Evolutionary conservation across 768 basidiomycete species (phyloP), one percentile per base, ranked within the genome.

Genomic region (Suillus cothurnatus): DNA sequence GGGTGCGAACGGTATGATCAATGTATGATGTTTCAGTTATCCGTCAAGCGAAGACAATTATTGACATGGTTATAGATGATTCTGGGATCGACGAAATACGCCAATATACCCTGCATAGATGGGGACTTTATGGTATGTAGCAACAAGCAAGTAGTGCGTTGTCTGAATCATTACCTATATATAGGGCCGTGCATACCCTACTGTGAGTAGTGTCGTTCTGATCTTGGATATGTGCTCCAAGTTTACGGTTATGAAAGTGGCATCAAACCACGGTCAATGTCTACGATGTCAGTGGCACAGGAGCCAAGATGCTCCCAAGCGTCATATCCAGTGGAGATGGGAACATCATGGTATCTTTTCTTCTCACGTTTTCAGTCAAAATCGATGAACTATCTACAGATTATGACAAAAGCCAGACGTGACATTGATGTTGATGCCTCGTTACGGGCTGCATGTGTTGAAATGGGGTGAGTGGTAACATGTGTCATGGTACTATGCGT

Each of bases 401-500:
- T 82, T 36, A 80, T 86, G 72, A 80, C 80, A 49, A 81, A 78
- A 59, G 82, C 78, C 4, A 84, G 80, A 65, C 77, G 76, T 59
- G 79, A 82, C 26, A 69, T 72, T 36, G 76, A 80, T n/a, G 78
- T 84, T 4, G 85, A 86, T 67, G 71, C 77, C 0, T 69, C 79
- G 31, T 76, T 85, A 69, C 79, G 85, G 4, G 80, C 81, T 0
- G 83, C 80, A 6, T 83, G 83, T 36, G 76, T 82, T 17, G 82
- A 84, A 67, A 82, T 87, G 83, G 86, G 86, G 73, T 77, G 61
- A 43, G 73, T 67, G 21, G 19, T 15, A 17, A 17, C 21, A 15
- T 52, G 34, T 32, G 5, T 45, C 19, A 9, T 53, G 28, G 11
- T 41, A 21, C 31, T 31, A 50, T 41, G 43, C 19, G 8, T 36